Evolutionary conservation across 1,139 yeast genomes (phyloP).

Genomic region (Saccharomycopsis hybrid): DNA sequence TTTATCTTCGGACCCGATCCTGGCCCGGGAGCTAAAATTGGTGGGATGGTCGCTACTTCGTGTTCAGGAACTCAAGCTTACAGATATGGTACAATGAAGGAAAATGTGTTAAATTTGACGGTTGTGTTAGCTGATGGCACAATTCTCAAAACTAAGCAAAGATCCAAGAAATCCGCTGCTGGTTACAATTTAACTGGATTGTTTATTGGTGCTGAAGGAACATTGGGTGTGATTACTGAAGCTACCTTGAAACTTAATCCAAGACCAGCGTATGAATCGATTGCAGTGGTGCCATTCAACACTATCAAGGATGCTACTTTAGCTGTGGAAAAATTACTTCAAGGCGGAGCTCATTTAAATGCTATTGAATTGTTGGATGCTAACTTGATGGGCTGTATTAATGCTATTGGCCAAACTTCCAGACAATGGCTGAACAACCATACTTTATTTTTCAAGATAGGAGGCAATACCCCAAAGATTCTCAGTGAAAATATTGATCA

Average conservation of each 20-base stretch:
- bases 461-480: slow-evolving; percentile 41
- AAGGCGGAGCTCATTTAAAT: slow-evolving; percentile 47
- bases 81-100: slow-evolving; percentile 66
- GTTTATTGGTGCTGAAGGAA: slow-evolving; percentile 66
- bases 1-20: slow-evolving; percentile 69
- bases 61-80: slow-evolving; percentile 71
- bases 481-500: slow-evolving; percentile 42
- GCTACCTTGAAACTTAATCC: slow-evolving; percentile 57
- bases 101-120: slow-evolving; percentile 49
- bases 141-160: slow-evolving; percentile 50
- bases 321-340: slow-evolving; percentile 37
- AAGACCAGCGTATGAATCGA: slow-evolving; percentile 47
- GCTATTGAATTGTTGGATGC: slow-evolving; percentile 61
- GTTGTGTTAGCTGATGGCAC: slow-evolving; percentile 70
- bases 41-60: slow-evolving; percentile 63
- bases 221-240: slow-evolving; percentile 64
- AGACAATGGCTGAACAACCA: slow-evolving; percentile 48
- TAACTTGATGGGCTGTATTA: slow-evolving; percentile 47
- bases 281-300: slow-evolving; percentile 55
- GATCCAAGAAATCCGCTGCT: slow-evolving; percentile 62
- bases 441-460: slow-evolving; percentile 59
- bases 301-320: slow-evolving; percentile 51
- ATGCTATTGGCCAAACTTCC: slow-evolving; percentile 36
- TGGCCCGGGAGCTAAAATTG: slow-evolving; percentile 68
- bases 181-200: slow-evolving; percentile 64